Percentiles rank a stretch among this genome's conserved stretches.
These are phyloP conservation scores for Penicillium herquei DNA, from an alignment of 495 filamentous ascomycete genomes.

Conservation along the genomic window DNA sequence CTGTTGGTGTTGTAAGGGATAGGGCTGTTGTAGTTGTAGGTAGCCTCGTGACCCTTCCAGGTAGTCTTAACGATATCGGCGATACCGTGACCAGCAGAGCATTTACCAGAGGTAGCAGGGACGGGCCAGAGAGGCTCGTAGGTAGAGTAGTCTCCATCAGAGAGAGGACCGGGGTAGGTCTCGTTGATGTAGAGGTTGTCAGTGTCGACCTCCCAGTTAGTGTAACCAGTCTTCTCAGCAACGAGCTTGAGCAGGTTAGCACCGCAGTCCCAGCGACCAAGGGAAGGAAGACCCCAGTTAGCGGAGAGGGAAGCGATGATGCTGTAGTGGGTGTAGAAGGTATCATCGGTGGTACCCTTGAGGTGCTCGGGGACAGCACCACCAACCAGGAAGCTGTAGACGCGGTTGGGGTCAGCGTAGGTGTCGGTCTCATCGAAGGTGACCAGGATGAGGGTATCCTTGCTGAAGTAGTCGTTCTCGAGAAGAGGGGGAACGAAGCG, in stretches of 20 bases:
- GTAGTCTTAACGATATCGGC: conserved; percentile 41
- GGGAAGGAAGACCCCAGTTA: conserved; percentile 67
- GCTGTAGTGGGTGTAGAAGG: conserved; percentile 73
- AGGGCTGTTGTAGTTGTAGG: conserved; percentile 46
- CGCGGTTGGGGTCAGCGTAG: conserved; percentile 54
- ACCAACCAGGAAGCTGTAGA: conserved; percentile 64
- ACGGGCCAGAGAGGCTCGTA: conserved; percentile 39
- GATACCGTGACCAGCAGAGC: conserved; percentile 48
- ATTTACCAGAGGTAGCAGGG: conserved; percentile 38
- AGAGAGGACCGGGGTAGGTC: conserved; percentile 49
- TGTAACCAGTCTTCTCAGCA: conserved; percentile 56
- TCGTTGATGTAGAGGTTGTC: conserved; percentile 43
- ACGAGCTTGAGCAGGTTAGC: conserved; percentile 67
- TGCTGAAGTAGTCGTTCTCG: conserved; percentile 61
- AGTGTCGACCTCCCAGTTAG: conserved; percentile 48
- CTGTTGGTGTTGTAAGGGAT: conserved; percentile 37
- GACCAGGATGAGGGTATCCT: conserved; percentile 65
- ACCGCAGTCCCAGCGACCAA: conserved; percentile 70
- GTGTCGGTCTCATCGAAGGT: conserved; percentile 67
- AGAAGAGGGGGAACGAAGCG: conserved; percentile 62
- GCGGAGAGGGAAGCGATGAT: conserved; percentile 61
- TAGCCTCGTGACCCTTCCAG: conserved; percentile 30
- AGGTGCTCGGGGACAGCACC: conserved; percentile 57
- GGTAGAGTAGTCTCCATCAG: conserved; percentile 30
- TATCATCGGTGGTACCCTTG: conserved; percentile 60